Conservation (phyloP, 371 early-diverging fungal species). For the Haplosporangium sp. region DNA sequence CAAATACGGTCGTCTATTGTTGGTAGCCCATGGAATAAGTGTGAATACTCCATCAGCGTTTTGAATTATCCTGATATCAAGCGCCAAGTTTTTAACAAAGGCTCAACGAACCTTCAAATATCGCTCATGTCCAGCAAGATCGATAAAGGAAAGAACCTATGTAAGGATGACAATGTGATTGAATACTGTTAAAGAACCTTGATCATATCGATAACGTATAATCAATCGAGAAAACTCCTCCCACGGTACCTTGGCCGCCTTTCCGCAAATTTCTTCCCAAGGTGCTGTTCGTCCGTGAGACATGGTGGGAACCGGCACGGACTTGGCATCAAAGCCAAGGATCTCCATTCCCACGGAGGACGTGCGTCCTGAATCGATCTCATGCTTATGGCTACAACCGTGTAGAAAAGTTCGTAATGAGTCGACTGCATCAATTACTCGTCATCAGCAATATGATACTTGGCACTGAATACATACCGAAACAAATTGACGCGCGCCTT, state of each 20-base stretch:
- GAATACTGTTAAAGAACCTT: background rate
- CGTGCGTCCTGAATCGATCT: conserved; percentile 92
- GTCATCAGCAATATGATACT: too few relatives aligned
- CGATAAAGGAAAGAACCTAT: conserved; percentile 82
- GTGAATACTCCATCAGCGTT: background rate
- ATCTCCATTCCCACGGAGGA: conserved; percentile 93
- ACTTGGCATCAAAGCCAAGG: conserved; percentile 84
- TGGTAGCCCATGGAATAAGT: background rate
- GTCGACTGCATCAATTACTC: background rate
- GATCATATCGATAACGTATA: background rate
- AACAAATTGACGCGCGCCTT: conserved; percentile 91
- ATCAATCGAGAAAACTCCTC: background rate
- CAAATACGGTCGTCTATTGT: conserved; percentile 88
- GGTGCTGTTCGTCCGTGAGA: conserved; percentile 69
- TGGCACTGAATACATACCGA: conserved; percentile 48
- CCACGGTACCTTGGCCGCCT: conserved; percentile 76
- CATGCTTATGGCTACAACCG: conserved; percentile 83
- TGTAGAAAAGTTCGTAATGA: background rate
- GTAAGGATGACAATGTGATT: background rate
- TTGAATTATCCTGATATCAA: background rate
- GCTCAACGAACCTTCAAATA: conserved; percentile 75
- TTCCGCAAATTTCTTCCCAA: conserved; percentile 86
- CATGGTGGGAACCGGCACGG: conserved; percentile 64
- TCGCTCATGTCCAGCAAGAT: conserved; percentile 94
- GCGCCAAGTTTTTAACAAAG: background rate